These are phyloP conservation scores for Yamadazyma spencermartinsiae DNA, from an alignment of 1,139 yeast genomes.

Conservation along the genomic window DNA sequence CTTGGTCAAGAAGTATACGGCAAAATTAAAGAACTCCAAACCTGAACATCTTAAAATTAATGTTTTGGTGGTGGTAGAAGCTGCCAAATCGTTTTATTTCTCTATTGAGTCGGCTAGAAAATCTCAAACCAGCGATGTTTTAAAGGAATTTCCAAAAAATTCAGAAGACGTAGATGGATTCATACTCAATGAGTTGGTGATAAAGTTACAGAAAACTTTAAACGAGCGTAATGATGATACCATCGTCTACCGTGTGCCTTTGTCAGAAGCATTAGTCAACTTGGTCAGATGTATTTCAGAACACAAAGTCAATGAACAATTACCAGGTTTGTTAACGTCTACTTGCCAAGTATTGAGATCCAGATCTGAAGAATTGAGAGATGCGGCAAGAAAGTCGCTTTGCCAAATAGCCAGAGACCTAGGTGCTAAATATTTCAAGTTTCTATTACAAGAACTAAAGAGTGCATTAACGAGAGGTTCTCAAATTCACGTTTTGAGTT, in stretches of 20 bases:
- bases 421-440: conserved; percentile 74
- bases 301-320: conserved; percentile 53
- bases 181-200: conserved; percentile 59
- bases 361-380: conserved; percentile 85
- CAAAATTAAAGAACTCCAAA: conserved; percentile 49
- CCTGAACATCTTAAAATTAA: conserved; percentile 57
- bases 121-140: conserved; percentile 19
- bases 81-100: conserved; percentile 52
- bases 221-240: conserved; percentile 75
- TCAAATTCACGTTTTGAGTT: conserved; percentile 91
- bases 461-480: conserved; percentile 86
- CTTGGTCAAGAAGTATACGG: conserved; percentile 66
- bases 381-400: conserved; percentile 76
- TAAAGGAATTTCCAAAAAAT: conserved; percentile 30
- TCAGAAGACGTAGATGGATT: conserved; percentile 48
- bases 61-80: conserved; percentile 63
- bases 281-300: conserved; percentile 64
- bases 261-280: conserved; percentile 80
- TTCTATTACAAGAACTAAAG: conserved; percentile 74
- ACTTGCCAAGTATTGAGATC: conserved; percentile 87
- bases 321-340: conserved; percentile 82
- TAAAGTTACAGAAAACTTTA: conserved; percentile 61
- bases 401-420: conserved; percentile 62
- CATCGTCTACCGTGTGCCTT: conserved; percentile 69
- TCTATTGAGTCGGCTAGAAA: conserved; percentile 21